These are phyloP conservation scores for Singerocomus inundabilis DNA, from an alignment of 1,284 basidiomycete genomes.

Conservation along the genomic window DNA sequence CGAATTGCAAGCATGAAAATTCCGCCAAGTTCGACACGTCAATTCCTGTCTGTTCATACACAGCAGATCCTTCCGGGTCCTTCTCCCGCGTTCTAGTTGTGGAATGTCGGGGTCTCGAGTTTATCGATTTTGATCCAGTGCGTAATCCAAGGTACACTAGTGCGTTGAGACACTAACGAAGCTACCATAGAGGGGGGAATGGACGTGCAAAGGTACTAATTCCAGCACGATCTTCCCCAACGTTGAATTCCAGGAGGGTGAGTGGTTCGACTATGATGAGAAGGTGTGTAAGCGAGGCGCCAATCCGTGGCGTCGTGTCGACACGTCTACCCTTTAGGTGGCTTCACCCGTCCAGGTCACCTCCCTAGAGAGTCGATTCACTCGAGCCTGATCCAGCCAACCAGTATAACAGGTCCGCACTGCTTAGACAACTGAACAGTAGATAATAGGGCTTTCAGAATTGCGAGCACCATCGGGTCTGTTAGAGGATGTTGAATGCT, in stretches of 20 bases:
- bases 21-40: slow-evolving; percentile 73
- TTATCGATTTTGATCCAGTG: slow-evolving; percentile 64
- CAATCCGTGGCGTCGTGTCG: background rate
- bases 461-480: no score
- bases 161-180: slow-evolving; percentile 3
- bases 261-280: slow-evolving; percentile 84
- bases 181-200: slow-evolving; percentile 49
- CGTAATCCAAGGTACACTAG: slow-evolving; percentile 34
- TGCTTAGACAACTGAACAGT: no score
- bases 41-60: slow-evolving; percentile 52
- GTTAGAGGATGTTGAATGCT: no score
- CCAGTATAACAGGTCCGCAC: background rate
- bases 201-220: slow-evolving; percentile 64
- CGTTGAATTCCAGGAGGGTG: slow-evolving; percentile 59
- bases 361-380: slow-evolving; percentile 61
- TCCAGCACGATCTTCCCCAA: slow-evolving; percentile 58
- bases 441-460: no score
- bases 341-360: slow-evolving; percentile 64
- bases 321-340: slow-evolving; percentile 41
- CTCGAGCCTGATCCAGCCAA: slow-evolving; percentile 45
- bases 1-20: slow-evolving; percentile 72
- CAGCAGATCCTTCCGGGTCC: slow-evolving; percentile 51
- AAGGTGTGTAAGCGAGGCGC: slow-evolving; percentile 47
- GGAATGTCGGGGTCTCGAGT: slow-evolving; percentile 79
- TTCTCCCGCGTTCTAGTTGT: slow-evolving; percentile 62